These are phyloP conservation scores for Cucurbita moschata DNA, from an alignment of 306 rosid genomes.

Conservation along the genomic window DNA sequence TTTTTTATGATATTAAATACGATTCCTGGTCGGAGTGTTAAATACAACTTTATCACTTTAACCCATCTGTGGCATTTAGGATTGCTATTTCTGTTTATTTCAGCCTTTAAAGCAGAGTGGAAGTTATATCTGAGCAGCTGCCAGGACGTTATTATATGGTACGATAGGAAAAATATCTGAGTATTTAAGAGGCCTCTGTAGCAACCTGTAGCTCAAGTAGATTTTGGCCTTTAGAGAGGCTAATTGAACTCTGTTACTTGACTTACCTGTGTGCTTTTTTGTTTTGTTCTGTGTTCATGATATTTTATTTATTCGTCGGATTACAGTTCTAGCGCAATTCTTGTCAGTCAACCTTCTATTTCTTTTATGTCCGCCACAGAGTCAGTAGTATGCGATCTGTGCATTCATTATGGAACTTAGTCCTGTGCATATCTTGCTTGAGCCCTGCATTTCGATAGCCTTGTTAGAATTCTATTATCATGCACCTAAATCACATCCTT, in stretches of 20 bases:
- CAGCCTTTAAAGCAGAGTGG: constrained; percentile 82
- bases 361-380: background rate
- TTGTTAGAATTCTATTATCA: background rate
- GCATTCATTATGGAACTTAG: background rate
- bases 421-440: background rate
- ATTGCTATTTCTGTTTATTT: constrained; percentile 58
- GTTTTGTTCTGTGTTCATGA: background rate
- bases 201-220: constrained; percentile 22
- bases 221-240: constrained; percentile 17
- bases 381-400: background rate
- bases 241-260: background rate
- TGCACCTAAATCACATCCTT: background rate
- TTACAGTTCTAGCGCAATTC: background rate
- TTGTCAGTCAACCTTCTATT: background rate
- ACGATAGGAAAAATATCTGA: constrained; percentile 72
- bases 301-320: background rate
- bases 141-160: constrained; percentile 77
- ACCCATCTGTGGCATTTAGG: constrained; percentile 79
- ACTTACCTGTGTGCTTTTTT: background rate
- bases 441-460: background rate
- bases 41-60: constrained; percentile 33
- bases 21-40: constrained; percentile 11
- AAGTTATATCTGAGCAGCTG: constrained; percentile 72
- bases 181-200: constrained; percentile 52
- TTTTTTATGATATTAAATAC: constrained; percentile 7